phyloP scores from a whole-genome alignment of 345 rosid species.

The Aethionema arabicum region DNA sequence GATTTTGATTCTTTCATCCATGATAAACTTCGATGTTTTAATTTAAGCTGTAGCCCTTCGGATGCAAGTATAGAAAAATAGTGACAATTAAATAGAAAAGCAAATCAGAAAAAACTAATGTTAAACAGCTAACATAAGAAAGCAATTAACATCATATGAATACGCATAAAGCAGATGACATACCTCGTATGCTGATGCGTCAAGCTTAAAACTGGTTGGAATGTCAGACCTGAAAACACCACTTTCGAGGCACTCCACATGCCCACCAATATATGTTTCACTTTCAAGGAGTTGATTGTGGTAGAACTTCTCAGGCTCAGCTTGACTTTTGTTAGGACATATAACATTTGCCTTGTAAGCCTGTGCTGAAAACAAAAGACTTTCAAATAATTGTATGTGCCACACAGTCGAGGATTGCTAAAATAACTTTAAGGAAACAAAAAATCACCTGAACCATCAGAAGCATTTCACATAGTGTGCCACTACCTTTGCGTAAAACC shows the following conservation, averaged over 20 bases:
- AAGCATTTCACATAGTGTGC: constrained; percentile 99
- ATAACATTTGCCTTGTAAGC: constrained; percentile 91
- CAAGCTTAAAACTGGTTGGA: constrained; percentile 89
- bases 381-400: constrained; percentile 28
- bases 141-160: constrained; percentile 12
- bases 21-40: constrained; percentile 14
- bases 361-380: constrained; percentile 40
- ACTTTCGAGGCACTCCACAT: constrained; percentile 98
- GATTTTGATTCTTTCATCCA: constrained; percentile 15
- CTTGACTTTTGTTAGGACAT: constrained; percentile 96
- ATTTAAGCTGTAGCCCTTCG: background rate
- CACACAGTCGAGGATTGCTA: constrained; percentile 20
- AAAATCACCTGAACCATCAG: constrained; percentile 89
- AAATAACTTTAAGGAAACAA: constrained; percentile 18
- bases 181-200: constrained; percentile 74
- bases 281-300: constrained; percentile 86
- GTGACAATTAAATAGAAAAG: constrained; percentile 18
- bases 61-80: constrained; percentile 1
- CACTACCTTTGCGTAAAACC: constrained; percentile 98
- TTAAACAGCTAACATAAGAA: constrained; percentile 3
- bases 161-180: constrained; percentile 34
- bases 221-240: constrained; percentile 98
- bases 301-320: constrained; percentile 83
- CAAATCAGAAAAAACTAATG: constrained; percentile 11
- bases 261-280: constrained; percentile 97